These are phyloP conservation scores for Talaromyces atroroseus DNA, from an alignment of 2,329 filamentous ascomycete species.

Conservation along the genomic window DNA sequence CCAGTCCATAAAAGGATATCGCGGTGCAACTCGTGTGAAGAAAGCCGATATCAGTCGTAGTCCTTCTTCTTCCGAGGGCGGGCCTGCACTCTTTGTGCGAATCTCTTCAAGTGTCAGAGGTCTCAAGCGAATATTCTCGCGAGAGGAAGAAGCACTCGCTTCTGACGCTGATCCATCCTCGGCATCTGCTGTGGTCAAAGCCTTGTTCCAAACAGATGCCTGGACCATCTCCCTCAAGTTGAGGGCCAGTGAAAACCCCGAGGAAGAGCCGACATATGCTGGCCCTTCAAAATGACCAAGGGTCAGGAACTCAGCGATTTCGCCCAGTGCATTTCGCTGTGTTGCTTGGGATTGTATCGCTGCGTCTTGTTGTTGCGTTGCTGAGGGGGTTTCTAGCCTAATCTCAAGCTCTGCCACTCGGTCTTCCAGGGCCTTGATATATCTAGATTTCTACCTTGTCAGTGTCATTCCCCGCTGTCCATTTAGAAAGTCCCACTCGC, in stretches of 20 bases:
- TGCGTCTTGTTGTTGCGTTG: constrained; percentile 12
- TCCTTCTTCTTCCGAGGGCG: constrained; percentile 44
- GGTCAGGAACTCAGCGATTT: constrained; percentile 47
- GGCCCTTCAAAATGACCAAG: constrained; percentile 42
- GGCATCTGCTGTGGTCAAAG: constrained; percentile 21
- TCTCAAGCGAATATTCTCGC: constrained; percentile 20
- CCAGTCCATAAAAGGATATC: constrained; percentile 49
- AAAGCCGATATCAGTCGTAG: constrained; percentile 42
- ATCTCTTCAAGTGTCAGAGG: constrained; percentile 32
- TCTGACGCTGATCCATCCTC: neutral
- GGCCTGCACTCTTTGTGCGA: constrained; percentile 38
- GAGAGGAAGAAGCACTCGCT: constrained; percentile 12
- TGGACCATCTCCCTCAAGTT: constrained; percentile 51
- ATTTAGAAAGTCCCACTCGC: constrained; percentile 17
- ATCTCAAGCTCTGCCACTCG: constrained; percentile 39
- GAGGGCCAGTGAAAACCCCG: constrained; percentile 45
- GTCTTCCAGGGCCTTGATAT: constrained; percentile 39
- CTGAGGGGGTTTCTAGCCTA: constrained; percentile 20
- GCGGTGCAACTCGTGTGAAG: constrained; percentile 41
- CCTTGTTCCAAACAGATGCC: constrained; percentile 50
- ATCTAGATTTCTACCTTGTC: constrained; percentile 21
- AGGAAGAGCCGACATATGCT: constrained; percentile 47
- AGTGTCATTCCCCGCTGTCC: neutral
- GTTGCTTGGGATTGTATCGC: constrained; percentile 17
- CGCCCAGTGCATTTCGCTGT: constrained; percentile 32